These are phyloP conservation scores for Lodderomyces theae DNA, from an alignment of 1,139 yeast genomes.

Conservation along the genomic window DNA sequence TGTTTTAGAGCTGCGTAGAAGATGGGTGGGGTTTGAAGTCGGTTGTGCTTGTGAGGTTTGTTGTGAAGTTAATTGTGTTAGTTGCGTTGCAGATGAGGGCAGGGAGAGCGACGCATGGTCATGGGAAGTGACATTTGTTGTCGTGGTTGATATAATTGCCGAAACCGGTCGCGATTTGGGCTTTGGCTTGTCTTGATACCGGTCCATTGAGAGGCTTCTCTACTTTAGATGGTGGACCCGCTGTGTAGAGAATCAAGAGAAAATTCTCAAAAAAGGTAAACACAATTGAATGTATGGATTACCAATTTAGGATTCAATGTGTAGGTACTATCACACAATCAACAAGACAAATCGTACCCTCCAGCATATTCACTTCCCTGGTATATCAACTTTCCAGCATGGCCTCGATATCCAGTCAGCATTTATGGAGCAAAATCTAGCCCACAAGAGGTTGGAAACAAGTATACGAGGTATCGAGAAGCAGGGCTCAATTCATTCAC, in stretches of 20 bases:
- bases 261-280: background rate
- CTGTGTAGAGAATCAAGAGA: background rate
- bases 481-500: slow-evolving; percentile 17
- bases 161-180: slow-evolving; percentile 8
- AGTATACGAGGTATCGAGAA: slow-evolving; percentile 21
- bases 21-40: slow-evolving; percentile 1
- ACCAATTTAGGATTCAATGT: background rate
- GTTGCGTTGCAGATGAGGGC: background rate
- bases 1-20: background rate
- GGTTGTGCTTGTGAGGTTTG: slow-evolving; percentile 4
- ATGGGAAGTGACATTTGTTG: slow-evolving; percentile 10
- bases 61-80: slow-evolving; percentile 2
- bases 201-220: background rate
- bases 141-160: slow-evolving; percentile 12
- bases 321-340: background rate
- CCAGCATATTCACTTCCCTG: slow-evolving; percentile 63
- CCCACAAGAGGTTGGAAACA: slow-evolving; percentile 54
- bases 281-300: no score
- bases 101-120: slow-evolving; percentile 2
- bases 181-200: background rate
- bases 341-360: slow-evolving; percentile 24
- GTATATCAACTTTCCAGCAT: slow-evolving; percentile 49
- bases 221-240: background rate
- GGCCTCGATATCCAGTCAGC: slow-evolving; percentile 65
- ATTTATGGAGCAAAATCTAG: slow-evolving; percentile 60